Percentiles rank a stretch among this genome's conserved stretches.
These are phyloP conservation scores for Kentomonas sorsogonicus DNA, from an alignment of 208 protist genomes.

Conservation along the genomic window DNA sequence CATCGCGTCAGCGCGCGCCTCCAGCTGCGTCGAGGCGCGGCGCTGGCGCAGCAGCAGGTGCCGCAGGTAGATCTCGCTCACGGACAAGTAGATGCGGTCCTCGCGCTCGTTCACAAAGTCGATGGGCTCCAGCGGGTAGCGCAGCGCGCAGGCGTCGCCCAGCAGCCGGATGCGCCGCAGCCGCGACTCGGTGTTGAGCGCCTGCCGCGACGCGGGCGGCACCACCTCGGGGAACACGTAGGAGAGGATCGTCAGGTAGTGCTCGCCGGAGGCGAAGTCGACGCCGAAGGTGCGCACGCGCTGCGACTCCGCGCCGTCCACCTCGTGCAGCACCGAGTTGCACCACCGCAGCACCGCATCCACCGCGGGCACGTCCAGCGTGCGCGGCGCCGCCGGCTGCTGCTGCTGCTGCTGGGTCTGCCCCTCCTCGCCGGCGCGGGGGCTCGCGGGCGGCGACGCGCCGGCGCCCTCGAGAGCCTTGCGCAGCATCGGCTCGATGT, in stretches of 20 bases:
- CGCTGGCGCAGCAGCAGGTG: too few relatives aligned
- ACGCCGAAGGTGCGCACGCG: conserved; percentile 38
- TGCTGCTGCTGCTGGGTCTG: too few relatives aligned
- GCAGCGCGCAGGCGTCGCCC: conserved; percentile 29
- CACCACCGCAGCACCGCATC: conserved; percentile 55
- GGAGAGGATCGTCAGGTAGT: conserved; percentile 42
- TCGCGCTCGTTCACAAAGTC: conserved; percentile 64
- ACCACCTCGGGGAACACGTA: conserved; percentile 44
- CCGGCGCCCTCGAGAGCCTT: too few relatives aligned
- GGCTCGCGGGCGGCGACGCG: too few relatives aligned
- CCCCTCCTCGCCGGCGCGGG: too few relatives aligned
- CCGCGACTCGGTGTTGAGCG: conserved; percentile 33
- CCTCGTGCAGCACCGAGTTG: conserved; percentile 33
- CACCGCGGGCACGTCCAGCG: conserved; percentile 5
- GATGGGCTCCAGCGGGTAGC: conserved; percentile 31
- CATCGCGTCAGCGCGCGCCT: conserved; percentile 8
- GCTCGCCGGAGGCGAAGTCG: conserved; percentile 69
- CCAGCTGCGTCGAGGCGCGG: conserved; percentile 15
- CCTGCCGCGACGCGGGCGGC: conserved; percentile 12
- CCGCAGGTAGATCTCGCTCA: conserved; percentile 42
- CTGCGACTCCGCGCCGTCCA: conserved; percentile 10
- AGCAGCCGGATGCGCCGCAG: conserved; percentile 44
- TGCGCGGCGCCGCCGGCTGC: too few relatives aligned
- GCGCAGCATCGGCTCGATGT: too few relatives aligned
- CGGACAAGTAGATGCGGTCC: conserved; percentile 55